These are phyloP conservation scores for Cymbidium sinense DNA, from an alignment of 106 monocot species.

Conservation along the genomic window DNA sequence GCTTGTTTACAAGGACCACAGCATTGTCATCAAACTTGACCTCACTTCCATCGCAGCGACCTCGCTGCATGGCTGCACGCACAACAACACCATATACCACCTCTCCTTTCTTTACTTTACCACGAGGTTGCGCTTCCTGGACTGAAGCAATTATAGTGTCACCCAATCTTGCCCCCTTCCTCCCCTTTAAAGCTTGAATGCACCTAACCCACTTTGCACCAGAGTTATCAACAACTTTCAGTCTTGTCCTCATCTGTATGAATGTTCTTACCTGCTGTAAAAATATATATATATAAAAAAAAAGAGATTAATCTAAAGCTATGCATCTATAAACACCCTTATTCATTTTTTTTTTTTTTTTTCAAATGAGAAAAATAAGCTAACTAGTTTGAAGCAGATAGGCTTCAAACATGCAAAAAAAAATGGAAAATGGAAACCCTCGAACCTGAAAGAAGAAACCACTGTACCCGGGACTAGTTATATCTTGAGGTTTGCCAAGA, in stretches of 20 bases:
- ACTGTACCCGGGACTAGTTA: conserved; percentile 6
- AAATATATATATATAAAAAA: conserved; percentile 3
- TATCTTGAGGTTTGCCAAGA: conserved; percentile 11
- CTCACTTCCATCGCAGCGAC: conserved; percentile 81
- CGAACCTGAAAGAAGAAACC: conserved; percentile 42
- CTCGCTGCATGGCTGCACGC: conserved; percentile 81
- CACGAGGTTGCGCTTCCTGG: conserved; percentile 78
- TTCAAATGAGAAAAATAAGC: too few relatives aligned
- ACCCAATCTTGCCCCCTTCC: conserved; percentile 61
- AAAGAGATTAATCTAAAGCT: not conserved
- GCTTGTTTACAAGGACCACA: conserved; percentile 86
- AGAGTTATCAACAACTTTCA: conserved; percentile 89
- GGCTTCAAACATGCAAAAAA: not conserved
- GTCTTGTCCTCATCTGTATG: conserved; percentile 92
- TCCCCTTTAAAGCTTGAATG: conserved; percentile 81
- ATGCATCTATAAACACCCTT: not conserved
- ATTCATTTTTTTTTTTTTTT: too few relatives aligned
- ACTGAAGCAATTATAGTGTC: conserved; percentile 83
- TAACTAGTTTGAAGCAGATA: not conserved
- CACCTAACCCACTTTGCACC: conserved; percentile 91
- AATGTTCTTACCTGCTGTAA: conserved; percentile 81
- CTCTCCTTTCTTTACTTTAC: conserved; percentile 95
- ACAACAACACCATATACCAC: conserved; percentile 82
- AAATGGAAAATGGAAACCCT: not conserved
- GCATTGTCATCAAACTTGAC: conserved; percentile 91